Conservation (phyloP, 306 rosid species). For the Sicyos baderoa region DNA sequence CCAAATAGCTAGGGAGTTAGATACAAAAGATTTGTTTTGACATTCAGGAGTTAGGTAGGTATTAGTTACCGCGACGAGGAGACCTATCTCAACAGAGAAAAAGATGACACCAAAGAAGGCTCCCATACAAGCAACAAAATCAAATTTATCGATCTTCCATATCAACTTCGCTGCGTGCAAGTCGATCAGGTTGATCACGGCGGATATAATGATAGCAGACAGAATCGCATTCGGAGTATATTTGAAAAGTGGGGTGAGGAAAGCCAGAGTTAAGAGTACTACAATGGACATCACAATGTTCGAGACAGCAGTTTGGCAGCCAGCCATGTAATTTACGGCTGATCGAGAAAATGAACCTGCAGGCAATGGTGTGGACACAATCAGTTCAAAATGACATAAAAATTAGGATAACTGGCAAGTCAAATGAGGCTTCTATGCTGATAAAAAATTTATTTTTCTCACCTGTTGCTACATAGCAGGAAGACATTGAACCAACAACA, state of each 20-base stretch:
- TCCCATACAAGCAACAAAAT: constrained; percentile 91
- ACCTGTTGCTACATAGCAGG: constrained; percentile 96
- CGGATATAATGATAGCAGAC: constrained; percentile 77
- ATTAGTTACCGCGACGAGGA: constrained; percentile 65
- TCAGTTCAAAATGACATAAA: neutral
- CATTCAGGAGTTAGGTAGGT: constrained; percentile 5
- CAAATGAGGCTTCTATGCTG: neutral
- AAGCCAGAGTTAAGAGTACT: constrained; percentile 66
- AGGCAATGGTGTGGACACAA: constrained; percentile 14
- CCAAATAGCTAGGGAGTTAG: constrained; percentile 16
- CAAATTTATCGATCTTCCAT: constrained; percentile 87
- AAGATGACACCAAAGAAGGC: constrained; percentile 91
- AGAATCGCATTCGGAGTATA: constrained; percentile 89
- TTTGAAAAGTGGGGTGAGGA: constrained; percentile 80
- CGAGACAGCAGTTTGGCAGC: constrained; percentile 84
- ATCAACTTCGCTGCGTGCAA: constrained; percentile 68
- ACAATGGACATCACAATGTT: constrained; percentile 83
- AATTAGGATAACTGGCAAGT: neutral
- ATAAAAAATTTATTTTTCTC: constrained; percentile 10
- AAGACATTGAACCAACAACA: constrained; percentile 82
- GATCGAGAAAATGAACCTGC: constrained; percentile 96
- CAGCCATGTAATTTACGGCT: constrained; percentile 88
- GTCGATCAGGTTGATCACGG: constrained; percentile 81
- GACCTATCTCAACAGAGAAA: constrained; percentile 72
- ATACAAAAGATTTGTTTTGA: neutral